Evolutionary conservation across 305 asterid species (phyloP), one percentile per base, ranked within the genome.

Genomic region (Fraxinus ornus): DNA sequence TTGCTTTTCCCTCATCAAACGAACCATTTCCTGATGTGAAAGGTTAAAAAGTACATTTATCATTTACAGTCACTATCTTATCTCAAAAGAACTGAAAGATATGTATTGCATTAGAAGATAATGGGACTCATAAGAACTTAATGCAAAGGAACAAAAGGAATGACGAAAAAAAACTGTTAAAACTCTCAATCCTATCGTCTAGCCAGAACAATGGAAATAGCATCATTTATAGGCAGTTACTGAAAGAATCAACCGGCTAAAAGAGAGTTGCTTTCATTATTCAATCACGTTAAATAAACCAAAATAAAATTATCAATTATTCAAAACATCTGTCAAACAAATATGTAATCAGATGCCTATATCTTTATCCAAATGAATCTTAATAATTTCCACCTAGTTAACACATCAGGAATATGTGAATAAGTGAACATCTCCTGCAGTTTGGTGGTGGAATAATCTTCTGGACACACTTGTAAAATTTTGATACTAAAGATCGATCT

Each of bases 391-490:
- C 68, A 79, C 52, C 37, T 72, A 44, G 36, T 55, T 75, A 62
- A 80, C 55, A 71, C 47, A 68, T 73, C 62, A 55, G n/a, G 68
- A 72, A 70, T 33, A 84, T 52, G 82, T 32, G 71, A 81, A 78
- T 19, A 19, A 82, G 26, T 49, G 79, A 81, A 66, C 33, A 85
- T 78, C 83, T 92, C 98, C 95, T 94, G 98, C 73, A 96, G 57
- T 87, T 96, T 96, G 79, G 84, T 82, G 70, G 99, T 94, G 80
- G 98, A 83, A 86, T 79, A 89, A 91, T 96, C 94, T 80, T 95
- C 92, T 60, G 99, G 99, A 41, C 83, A 90, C 7, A 94, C 91
- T 87, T 94, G 93, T 83, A 96, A 88, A 89, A 96, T 84, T 96
- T 96, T 68, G 97, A 89, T 78, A 93, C 81, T 75, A 86, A 95